Conservation (phyloP, 1,139 yeast species). For the Pichia sp. region DNA sequence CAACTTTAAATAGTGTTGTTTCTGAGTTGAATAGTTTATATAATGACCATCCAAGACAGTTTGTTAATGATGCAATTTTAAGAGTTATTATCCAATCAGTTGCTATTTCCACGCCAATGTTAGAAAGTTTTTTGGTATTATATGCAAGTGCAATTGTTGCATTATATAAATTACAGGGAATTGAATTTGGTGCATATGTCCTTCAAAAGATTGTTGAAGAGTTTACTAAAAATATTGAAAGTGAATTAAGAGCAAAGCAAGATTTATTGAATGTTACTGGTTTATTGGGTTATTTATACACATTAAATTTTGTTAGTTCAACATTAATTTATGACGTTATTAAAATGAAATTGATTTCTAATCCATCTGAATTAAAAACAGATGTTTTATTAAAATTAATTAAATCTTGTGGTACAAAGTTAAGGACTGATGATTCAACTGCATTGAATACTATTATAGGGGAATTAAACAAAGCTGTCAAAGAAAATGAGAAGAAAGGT, state of each 20-base stretch:
- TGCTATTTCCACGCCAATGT: slow-evolving; percentile 55
- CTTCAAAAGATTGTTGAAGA: slow-evolving; percentile 72
- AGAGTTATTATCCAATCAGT: slow-evolving; percentile 59
- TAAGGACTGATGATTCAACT: slow-evolving; percentile 84
- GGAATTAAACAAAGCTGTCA: slow-evolving; percentile 42
- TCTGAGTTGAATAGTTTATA: slow-evolving; percentile 62
- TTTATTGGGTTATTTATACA: slow-evolving; percentile 68
- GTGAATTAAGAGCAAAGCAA: slow-evolving; percentile 35
- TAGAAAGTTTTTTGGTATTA: slow-evolving; percentile 73
- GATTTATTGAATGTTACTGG: slow-evolving; percentile 68
- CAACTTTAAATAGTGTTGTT: slow-evolving; percentile 67
- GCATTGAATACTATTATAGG: slow-evolving; percentile 76
- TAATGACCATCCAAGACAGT: slow-evolving; percentile 63
- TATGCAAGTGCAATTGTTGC: slow-evolving; percentile 78
- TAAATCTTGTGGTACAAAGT: slow-evolving; percentile 72
- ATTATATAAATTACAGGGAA: slow-evolving; percentile 71
- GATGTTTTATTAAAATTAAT: slow-evolving; percentile 70
- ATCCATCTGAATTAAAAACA: slow-evolving; percentile 65
- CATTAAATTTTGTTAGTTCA: slow-evolving; percentile 70
- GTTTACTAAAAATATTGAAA: slow-evolving; percentile 34
- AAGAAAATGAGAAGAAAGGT: slow-evolving; percentile 35
- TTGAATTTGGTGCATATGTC: slow-evolving; percentile 85
- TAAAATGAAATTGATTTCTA: slow-evolving; percentile 32
- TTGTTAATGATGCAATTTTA: slow-evolving; percentile 66
- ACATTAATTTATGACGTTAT: slow-evolving; percentile 73